Conservation (phyloP, 1,284 basidiomycete genomes). For the Puccinia polysora region DNA sequence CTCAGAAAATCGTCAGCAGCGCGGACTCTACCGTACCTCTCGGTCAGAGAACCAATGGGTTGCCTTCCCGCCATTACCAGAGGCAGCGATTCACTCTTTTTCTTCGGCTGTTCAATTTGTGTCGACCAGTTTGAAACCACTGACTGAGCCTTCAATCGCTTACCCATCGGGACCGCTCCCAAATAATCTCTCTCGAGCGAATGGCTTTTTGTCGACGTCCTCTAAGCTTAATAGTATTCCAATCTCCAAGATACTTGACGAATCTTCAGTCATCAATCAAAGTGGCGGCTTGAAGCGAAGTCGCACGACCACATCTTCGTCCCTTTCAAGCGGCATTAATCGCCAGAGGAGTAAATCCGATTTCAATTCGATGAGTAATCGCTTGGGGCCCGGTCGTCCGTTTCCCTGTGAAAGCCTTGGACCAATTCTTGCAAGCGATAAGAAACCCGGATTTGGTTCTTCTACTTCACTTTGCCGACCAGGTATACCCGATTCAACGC, state of each 20-base stretch:
- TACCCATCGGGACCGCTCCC: conserved; percentile 10
- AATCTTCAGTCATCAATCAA: conserved; percentile 5
- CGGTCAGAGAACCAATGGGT: conserved; percentile 23
- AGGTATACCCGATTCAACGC: not conserved
- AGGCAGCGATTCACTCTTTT: conserved; percentile 1
- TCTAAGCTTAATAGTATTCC: not conserved
- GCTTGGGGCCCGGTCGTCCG: not conserved
- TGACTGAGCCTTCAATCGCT: conserved; percentile 31
- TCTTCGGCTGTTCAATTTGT: conserved; percentile 40
- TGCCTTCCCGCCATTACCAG: conserved; percentile 31
- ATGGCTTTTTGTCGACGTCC: conserved; percentile 15
- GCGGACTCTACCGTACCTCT: not conserved
- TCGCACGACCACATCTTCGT: conserved; percentile 22
- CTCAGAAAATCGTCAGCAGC: not conserved
- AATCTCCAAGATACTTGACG: not conserved
- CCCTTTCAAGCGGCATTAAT: conserved; percentile 1
- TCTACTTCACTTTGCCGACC: conserved; percentile 12
- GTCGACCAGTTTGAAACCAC: conserved; percentile 27
- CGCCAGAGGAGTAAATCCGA: conserved; percentile 41
- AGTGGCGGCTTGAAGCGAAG: conserved; percentile 25
- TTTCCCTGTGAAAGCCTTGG: not conserved
- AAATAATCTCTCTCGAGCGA: conserved; percentile 29
- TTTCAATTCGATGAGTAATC: conserved; percentile 5
- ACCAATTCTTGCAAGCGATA: not conserved
- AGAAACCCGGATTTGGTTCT: conserved; percentile 12